Evolutionary conservation across 108 stramenopile genomes (phyloP).

Genomic region (Cyclotella cryptica): DNA sequence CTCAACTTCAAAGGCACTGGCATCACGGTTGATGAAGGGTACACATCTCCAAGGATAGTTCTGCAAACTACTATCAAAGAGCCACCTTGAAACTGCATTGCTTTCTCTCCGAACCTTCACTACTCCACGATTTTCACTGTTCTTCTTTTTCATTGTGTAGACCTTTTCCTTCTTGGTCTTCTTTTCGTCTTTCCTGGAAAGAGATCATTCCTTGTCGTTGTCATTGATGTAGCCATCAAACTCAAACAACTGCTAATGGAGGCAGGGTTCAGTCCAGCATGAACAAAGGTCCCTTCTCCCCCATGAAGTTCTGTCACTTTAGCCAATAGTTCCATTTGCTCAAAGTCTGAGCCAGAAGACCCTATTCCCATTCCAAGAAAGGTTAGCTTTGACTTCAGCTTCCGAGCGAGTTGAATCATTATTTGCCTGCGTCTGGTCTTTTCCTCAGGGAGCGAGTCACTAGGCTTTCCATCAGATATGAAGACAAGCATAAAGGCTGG

Average conservation of each 20-base stretch:
- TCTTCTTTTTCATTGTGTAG: constrained; percentile 41
- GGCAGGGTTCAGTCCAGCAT: constrained; percentile 51
- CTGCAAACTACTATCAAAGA: constrained; percentile 12
- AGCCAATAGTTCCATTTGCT: constrained; percentile 30
- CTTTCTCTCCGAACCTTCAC: constrained; percentile 26
- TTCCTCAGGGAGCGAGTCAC: constrained; percentile 27
- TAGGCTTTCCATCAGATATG: constrained; percentile 47
- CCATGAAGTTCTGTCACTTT: constrained; percentile 25
- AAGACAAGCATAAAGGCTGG: constrained; percentile 45
- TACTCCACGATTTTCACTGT: constrained; percentile 19
- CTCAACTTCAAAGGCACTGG: constrained; percentile 44
- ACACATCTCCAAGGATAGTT: constrained; percentile 36
- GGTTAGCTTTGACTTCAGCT: constrained; percentile 40
- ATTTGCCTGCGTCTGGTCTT: constrained; percentile 18
- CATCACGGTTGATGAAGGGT: constrained; percentile 31
- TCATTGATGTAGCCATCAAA: constrained; percentile 52
- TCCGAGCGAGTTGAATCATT: constrained; percentile 25
- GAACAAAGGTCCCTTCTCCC: constrained; percentile 36
- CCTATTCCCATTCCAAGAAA: constrained; percentile 53
- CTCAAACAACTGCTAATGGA: constrained; percentile 37
- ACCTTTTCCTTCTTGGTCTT: constrained; percentile 30
- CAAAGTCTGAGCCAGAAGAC: constrained; percentile 29
- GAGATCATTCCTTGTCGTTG: constrained; percentile 48
- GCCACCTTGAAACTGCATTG: constrained; percentile 34
- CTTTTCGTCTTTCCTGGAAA: constrained; percentile 26